These are phyloP conservation scores for Cyclocybe cylindracea DNA, from an alignment of 768 basidiomycete species.

Conservation along the genomic window DNA sequence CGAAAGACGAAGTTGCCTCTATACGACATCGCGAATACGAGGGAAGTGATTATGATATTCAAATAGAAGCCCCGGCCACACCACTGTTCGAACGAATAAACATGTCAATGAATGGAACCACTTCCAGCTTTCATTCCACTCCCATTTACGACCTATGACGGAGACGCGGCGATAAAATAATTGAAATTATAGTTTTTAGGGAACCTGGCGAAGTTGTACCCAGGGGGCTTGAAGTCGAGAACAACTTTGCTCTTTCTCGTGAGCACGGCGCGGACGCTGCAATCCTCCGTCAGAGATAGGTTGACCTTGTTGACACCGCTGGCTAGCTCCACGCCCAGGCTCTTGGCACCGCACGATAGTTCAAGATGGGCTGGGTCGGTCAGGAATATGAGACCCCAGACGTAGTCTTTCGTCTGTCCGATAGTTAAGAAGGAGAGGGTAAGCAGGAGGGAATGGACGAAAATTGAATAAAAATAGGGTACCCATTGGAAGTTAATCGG, in stretches of 20 bases:
- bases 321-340: conserved; percentile 24
- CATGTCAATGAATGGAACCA: too few relatives aligned
- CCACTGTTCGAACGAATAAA: not conserved
- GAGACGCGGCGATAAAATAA: conserved; percentile 47
- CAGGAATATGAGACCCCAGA: conserved; percentile 58
- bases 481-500: conserved; percentile 51
- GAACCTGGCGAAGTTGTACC: conserved; percentile 37
- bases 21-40: too few relatives aligned
- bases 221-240: conserved; percentile 38
- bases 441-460: not conserved
- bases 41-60: too few relatives aligned
- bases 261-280: conserved; percentile 18
- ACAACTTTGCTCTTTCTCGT: conserved; percentile 33
- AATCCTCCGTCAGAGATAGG: conserved; percentile 32
- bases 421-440: not conserved
- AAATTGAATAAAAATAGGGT: conserved; percentile 17
- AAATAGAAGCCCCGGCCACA: too few relatives aligned
- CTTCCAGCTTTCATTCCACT: too few relatives aligned
- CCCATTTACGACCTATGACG: not conserved
- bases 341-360: conserved; percentile 35
- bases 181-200: conserved; percentile 61
- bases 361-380: conserved; percentile 43
- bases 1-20: too few relatives aligned
- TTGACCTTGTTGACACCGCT: conserved; percentile 52
- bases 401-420: conserved; percentile 49